Base-by-base conservation (phyloP, 1,284 basidiomycete genomes). In the Athelia sp. region DNA sequence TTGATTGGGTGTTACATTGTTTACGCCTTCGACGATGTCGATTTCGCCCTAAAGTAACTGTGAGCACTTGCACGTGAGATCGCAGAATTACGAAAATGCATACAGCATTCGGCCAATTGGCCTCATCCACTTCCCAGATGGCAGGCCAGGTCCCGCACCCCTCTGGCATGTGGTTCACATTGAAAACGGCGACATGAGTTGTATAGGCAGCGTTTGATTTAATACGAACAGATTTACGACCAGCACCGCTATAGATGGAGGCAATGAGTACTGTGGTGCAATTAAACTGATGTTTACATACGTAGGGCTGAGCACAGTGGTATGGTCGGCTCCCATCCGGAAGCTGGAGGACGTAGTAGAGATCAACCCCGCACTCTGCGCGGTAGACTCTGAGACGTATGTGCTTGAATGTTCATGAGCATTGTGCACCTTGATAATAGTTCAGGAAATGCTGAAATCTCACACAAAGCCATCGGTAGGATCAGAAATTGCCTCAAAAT, bases 1-100 rank as follows among this genome's bases (percentile, higher is more conserved):
- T 46, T 71, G 68, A 58, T 90, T 80, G 13, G 79, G 72, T 0
- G 63, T 61, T 56, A 72, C 62, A 56, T 77, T 73, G 56, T 87
- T 86, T 32, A 85, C 78, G 13, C 79, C 84, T 62, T 88, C 86
- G 14, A 87, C 49, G 45, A 88, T 82, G 62, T 88, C 85, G 21
- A 86, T 73, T 61, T 88, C 80, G 1, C 81, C 82, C 79, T 79
- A 51, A 15, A 22, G 55, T 23, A 29, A n/a, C n/a, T n/a, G n/a
- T n/a, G n/a, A n/a, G n/a, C n/a, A n/a, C n/a, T n/a, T n/a, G n/a
- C n/a, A n/a, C n/a, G n/a, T n/a, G n/a, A n/a, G n/a, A n/a, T n/a
- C n/a, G n/a, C n/a, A n/a, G n/a, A n/a, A n/a, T n/a, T n/a, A n/a
- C n/a, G n/a, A n/a, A n/a, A n/a, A n/a, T n/a, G n/a, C n/a, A n/a